A percentile compares a stretch with the other conserved stretches of the same genome.
Conservation (phyloP, 495 filamentous ascomycete species). For the Aspergillus biplanus region DNA sequence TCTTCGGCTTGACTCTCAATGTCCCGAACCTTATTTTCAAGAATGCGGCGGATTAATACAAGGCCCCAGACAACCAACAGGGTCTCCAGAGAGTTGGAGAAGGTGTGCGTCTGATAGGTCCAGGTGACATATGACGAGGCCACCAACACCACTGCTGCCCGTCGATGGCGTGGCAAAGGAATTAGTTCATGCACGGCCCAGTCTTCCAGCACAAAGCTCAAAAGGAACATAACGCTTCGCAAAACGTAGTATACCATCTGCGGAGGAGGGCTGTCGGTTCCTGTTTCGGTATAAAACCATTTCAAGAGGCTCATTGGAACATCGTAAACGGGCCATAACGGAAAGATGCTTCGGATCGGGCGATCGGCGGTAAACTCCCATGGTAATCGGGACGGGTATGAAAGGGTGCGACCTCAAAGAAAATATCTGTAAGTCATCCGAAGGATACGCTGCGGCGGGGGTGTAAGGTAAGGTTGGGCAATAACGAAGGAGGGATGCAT, state of each 20-base stretch:
- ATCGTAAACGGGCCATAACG: slow-evolving; percentile 92
- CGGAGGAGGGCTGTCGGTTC: slow-evolving; percentile 58
- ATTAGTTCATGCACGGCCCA: slow-evolving; percentile 95
- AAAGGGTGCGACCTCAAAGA: slow-evolving; percentile 78
- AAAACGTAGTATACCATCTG: slow-evolving; percentile 85
- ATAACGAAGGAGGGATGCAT: background rate
- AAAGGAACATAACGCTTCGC: slow-evolving; percentile 83
- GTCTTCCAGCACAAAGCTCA: slow-evolving; percentile 96
- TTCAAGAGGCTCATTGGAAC: slow-evolving; percentile 87
- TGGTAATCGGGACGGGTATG: slow-evolving; percentile 79
- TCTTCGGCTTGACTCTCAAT: background rate
- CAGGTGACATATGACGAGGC: slow-evolving; percentile 98
- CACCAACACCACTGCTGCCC: slow-evolving; percentile 73
- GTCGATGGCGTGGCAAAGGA: slow-evolving; percentile 70
- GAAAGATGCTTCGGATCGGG: slow-evolving; percentile 93
- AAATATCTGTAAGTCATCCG: slow-evolving; percentile 17
- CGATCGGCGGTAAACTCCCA: slow-evolving; percentile 91
- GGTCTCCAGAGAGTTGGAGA: slow-evolving; percentile 96
- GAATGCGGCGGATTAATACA: slow-evolving; percentile 84
- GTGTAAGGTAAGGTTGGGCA: background rate
- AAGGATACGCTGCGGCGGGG: slow-evolving; percentile 2
- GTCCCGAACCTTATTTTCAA: slow-evolving; percentile 67
- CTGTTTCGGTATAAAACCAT: slow-evolving; percentile 77
- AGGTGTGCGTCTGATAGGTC: slow-evolving; percentile 98
- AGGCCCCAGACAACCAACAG: slow-evolving; percentile 88